Evolutionary conservation across 441 rosid species (phyloP).

Genomic region (Eruca vesicaria): DNA sequence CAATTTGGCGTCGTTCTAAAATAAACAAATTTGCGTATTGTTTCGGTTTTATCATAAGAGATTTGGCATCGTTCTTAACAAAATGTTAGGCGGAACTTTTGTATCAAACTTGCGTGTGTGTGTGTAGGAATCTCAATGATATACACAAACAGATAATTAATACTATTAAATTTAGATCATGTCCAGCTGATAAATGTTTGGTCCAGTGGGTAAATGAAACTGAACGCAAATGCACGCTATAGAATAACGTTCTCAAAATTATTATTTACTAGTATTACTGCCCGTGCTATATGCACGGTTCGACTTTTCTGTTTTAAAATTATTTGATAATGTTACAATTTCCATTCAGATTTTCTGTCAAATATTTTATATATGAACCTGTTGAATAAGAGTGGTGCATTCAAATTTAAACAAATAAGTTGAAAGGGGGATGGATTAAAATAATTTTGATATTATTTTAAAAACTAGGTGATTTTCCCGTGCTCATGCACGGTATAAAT

Average conservation of each 20-base stretch:
- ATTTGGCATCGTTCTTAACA: background rate
- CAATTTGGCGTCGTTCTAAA: background rate
- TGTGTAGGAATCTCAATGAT: too few relatives aligned
- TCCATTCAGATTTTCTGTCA: background rate
- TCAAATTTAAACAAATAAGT: background rate
- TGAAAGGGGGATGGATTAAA: too few relatives aligned
- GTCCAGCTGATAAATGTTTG: too few relatives aligned
- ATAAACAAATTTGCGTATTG: background rate
- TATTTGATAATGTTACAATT: background rate
- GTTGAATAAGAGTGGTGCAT: background rate
- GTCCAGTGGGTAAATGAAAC: too few relatives aligned
- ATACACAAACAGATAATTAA: too few relatives aligned
- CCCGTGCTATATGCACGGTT: background rate
- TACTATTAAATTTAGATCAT: too few relatives aligned
- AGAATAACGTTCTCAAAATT: too few relatives aligned
- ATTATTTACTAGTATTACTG: background rate
- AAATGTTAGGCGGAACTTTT: background rate
- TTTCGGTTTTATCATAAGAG: background rate
- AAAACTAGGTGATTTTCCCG: too few relatives aligned
- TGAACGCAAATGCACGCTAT: too few relatives aligned
- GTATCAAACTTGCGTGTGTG: background rate
- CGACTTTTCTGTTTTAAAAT: background rate
- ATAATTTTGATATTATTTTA: too few relatives aligned
- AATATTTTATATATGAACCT: background rate
- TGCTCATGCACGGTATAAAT: too few relatives aligned